Base-by-base conservation (phyloP, 257 asterid species). In the Penstemon barbatus region DNA sequence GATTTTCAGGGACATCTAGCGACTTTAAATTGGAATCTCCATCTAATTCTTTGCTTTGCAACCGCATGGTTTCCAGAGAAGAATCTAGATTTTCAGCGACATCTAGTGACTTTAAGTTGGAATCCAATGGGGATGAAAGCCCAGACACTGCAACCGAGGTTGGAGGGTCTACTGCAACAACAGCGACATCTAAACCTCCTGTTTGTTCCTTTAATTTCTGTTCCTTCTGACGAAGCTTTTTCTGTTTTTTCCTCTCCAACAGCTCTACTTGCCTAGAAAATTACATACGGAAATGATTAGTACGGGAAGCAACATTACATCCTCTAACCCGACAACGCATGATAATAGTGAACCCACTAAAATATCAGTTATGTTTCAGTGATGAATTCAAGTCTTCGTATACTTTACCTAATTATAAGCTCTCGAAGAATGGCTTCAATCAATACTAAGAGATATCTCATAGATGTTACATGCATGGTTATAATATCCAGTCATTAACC, bases 151-250 rank as follows among this genome's bases (percentile, higher is more conserved):
- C 92, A 25, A 83, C 78, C 55, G 78, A 64, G 66, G 48, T 61
- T 60, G 88, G 80, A 57, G 75, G 75, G 56, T 77, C 89, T 64
- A 64, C 69, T 40, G 75, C 71, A 79, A 69, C 86, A 77, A 76
- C 63, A 46, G 55, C 19, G 53, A 72, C 72, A 77, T 65, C 70
- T 66, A 80, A 46, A 71, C 58, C 85, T 18, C 66, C 67, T 19
- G 69, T 78, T 63, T 33, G 74, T 63, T 80, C 96, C 78, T 69
- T 91, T 64, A 67, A 80, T 74, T 82, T 87, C 74, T 86, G 99
- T 74, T 84, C 96, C 85, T 84, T 89, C 72, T 86, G 95, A 50
- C 93, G 87, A 76, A 84, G 93, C 83, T 83, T 89, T 79, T 85
- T 91, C 83, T 74, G 91, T 64, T 67, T 91, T 77, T 83, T 94